Conservation (phyloP, 176 grass and related monocot species). For the Raddia distichophylla region DNA sequence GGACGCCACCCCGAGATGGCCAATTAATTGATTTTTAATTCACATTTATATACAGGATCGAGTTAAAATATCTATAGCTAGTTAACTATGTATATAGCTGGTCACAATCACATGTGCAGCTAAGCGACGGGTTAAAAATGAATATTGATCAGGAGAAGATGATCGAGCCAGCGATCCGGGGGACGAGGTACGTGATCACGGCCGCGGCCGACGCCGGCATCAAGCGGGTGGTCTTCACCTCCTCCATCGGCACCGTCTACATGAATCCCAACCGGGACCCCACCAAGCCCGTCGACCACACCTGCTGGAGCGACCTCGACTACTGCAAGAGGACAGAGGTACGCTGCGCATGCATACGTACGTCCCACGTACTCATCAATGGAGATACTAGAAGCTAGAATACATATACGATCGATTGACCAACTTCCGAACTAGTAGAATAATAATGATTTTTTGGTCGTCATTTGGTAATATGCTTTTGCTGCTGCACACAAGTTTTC, state of each 20-base stretch:
- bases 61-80: no score
- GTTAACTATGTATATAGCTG: no score
- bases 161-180: slow-evolving; percentile 75
- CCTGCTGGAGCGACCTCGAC: slow-evolving; percentile 85
- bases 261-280: slow-evolving; percentile 70
- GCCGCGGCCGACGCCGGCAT: slow-evolving; percentile 56
- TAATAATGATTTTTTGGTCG: background rate
- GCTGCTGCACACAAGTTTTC: slow-evolving; percentile 7
- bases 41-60: no score
- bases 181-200: slow-evolving; percentile 61
- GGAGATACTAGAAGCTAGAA: background rate
- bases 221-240: slow-evolving; percentile 76
- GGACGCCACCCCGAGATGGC: no score
- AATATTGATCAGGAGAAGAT: slow-evolving; percentile 54
- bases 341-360: background rate
- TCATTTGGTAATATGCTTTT: background rate
- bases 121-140: background rate
- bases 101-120: no score
- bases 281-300: slow-evolving; percentile 58
- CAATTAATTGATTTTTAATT: no score
- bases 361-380: background rate
- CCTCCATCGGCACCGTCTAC: slow-evolving; percentile 77
- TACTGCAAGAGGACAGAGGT: slow-evolving; percentile 88
- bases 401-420: background rate
- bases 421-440: background rate